A percentile compares a stretch with the other conserved stretches of the same genome.
Conservation (phyloP, 495 filamentous ascomycete species). For the Cairneyella variabilis region DNA sequence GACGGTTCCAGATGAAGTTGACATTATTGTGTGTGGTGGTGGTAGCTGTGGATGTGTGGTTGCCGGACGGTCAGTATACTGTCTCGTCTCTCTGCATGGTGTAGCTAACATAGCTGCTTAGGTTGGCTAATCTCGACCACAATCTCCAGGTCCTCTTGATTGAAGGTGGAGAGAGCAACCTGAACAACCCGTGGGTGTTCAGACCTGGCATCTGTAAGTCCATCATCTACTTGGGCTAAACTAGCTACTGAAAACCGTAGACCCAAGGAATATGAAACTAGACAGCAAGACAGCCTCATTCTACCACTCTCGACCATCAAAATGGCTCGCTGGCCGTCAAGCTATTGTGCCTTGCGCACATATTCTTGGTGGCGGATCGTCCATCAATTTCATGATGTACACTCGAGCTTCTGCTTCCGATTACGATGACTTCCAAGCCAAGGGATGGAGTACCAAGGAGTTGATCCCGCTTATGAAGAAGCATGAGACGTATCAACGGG, state of each 20-base stretch:
- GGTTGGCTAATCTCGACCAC: slow-evolving; percentile 75
- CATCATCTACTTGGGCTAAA: neutral
- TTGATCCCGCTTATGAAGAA: slow-evolving; percentile 78
- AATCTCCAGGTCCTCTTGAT: slow-evolving; percentile 77
- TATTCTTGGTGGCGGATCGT: slow-evolving; percentile 72
- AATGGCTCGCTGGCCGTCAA: slow-evolving; percentile 65
- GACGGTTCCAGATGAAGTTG: slow-evolving; percentile 65
- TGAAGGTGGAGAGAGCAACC: slow-evolving; percentile 73
- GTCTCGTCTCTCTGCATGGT: neutral
- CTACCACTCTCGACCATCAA: slow-evolving; percentile 73
- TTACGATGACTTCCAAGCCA: slow-evolving; percentile 79
- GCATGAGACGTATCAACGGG: slow-evolving; percentile 78
- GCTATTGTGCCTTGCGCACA: slow-evolving; percentile 79
- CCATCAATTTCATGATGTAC: slow-evolving; percentile 90
- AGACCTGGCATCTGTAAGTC: slow-evolving; percentile 62
- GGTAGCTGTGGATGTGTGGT: slow-evolving; percentile 70
- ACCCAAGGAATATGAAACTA: slow-evolving; percentile 75
- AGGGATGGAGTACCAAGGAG: slow-evolving; percentile 78
- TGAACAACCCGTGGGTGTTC: slow-evolving; percentile 82
- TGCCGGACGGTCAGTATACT: slow-evolving; percentile 59
- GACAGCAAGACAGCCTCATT: slow-evolving; percentile 85
- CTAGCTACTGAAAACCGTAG: slow-evolving; percentile 4
- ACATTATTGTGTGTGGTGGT: slow-evolving; percentile 81
- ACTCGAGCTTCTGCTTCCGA: slow-evolving; percentile 77
- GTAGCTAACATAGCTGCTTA: slow-evolving; percentile 13